Percentiles rank a stretch among this genome's conserved stretches.
Conservation (phyloP, 441 rosid species). For the Pelargonium cotyledonis region DNA sequence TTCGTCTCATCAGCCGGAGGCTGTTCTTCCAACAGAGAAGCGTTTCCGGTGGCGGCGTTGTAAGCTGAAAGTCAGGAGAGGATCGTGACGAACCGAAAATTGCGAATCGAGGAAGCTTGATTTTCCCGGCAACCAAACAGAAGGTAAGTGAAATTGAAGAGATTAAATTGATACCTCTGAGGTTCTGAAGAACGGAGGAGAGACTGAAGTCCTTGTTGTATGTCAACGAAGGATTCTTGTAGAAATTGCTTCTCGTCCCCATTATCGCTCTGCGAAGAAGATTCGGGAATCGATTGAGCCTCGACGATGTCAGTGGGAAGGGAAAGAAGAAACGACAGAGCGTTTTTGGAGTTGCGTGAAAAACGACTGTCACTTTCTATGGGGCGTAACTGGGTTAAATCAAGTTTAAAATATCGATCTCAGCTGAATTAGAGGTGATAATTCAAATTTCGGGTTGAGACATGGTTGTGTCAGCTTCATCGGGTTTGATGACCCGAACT, state of each 20-base stretch:
- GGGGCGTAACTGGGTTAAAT: no score
- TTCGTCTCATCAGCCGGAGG: conserved; percentile 14
- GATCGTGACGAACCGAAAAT: no score
- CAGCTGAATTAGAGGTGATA: no score
- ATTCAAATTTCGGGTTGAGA: no score
- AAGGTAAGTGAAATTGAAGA: background rate
- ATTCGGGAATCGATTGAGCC: no score
- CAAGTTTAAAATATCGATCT: no score
- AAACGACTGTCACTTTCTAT: no score
- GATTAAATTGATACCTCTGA: conserved; percentile 31
- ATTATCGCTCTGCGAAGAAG: background rate
- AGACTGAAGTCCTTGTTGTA: conserved; percentile 49
- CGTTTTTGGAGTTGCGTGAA: no score
- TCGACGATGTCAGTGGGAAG: no score
- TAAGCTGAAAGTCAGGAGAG: conserved; percentile 32
- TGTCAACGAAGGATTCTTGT: conserved; percentile 46
- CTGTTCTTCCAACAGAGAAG: conserved; percentile 30
- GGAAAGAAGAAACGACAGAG: no score
- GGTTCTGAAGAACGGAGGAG: conserved; percentile 58
- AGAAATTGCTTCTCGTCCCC: conserved; percentile 52
- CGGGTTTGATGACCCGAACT: no score
- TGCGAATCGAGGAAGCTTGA: background rate
- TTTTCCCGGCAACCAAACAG: conserved; percentile 4
- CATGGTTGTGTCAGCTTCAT: no score
- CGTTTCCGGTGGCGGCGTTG: conserved; percentile 50